phyloP scores from a whole-genome alignment of 2,329 filamentous ascomycete species.

The Calcarisporium arbuscula region DNA sequence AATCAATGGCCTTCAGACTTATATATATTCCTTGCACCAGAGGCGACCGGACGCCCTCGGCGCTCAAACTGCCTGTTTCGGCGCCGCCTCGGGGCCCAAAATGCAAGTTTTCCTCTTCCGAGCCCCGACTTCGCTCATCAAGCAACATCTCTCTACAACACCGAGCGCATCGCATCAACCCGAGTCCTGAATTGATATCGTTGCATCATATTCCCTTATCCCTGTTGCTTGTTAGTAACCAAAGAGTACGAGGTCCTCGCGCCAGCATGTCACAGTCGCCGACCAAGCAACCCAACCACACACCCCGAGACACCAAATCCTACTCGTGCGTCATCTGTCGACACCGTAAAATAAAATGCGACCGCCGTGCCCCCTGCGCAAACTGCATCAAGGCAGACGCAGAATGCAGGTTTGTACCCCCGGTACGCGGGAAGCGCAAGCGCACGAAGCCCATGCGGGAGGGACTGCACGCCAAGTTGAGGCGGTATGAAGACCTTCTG shows the following conservation, averaged over 20 bases:
- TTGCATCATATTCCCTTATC: too few species aligned
- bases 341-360: conserved; percentile 36
- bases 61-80: too few species aligned
- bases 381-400: conserved; percentile 34
- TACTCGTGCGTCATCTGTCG: conserved; percentile 28
- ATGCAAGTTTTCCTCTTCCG: conserved; percentile 2
- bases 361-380: conserved; percentile 32
- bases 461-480: conserved; percentile 56
- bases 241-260: too few species aligned
- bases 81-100: too few species aligned
- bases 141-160: neutral
- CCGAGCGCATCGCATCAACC: neutral
- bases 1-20: too few species aligned
- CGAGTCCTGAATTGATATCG: too few species aligned
- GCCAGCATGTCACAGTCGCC: too few species aligned
- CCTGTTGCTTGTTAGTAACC: too few species aligned
- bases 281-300: too few species aligned
- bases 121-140: conserved; percentile 3
- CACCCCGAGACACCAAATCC: conserved; percentile 1
- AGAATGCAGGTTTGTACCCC: conserved; percentile 26
- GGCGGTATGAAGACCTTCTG: conserved; percentile 43
- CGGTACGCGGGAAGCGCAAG: conserved; percentile 21
- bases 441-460: conserved; percentile 13
- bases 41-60: conserved; percentile 1
- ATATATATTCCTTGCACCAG: too few species aligned